Conservation (phyloP, 2,329 filamentous ascomycete species). For the Grosmannia clavigera region DNA sequence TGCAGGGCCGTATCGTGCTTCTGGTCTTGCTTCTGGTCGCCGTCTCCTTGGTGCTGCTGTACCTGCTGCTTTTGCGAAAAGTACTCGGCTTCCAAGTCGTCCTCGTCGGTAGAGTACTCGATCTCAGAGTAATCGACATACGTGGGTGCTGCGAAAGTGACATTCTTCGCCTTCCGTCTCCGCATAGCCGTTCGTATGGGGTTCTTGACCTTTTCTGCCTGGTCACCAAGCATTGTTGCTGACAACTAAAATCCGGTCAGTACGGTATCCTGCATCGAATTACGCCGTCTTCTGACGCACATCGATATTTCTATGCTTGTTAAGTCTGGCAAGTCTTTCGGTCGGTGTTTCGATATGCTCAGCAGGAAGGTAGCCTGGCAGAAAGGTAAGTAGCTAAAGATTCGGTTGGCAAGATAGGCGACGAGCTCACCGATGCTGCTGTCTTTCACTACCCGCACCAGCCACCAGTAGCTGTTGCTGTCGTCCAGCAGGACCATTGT, state of each 20-base stretch:
- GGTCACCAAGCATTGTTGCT: constrained; percentile 49
- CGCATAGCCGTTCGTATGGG: constrained; percentile 75
- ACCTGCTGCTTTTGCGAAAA: constrained; percentile 20
- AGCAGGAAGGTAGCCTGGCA: constrained; percentile 77
- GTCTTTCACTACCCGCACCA: constrained; percentile 93
- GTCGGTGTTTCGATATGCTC: constrained; percentile 98
- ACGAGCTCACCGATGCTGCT: constrained; percentile 63
- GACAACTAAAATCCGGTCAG: constrained; percentile 33
- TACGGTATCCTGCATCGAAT: neutral
- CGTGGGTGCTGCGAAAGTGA: constrained; percentile 73
- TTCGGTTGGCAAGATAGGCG: neutral
- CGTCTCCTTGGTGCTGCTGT: constrained; percentile 13
- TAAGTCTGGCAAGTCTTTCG: constrained; percentile 80
- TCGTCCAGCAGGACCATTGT: constrained; percentile 98
- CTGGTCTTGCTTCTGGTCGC: constrained; percentile 15
- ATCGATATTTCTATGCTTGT: constrained; percentile 97
- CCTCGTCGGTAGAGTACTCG: constrained; percentile 71
- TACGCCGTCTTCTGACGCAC: constrained; percentile 36
- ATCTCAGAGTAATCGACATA: constrained; percentile 81
- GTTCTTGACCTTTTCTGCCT: constrained; percentile 67
- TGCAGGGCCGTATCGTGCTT: constrained; percentile 17
- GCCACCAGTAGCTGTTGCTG: constrained; percentile 99
- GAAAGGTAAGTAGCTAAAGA: constrained; percentile 6
- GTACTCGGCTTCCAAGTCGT: constrained; percentile 35
- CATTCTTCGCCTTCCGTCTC: constrained; percentile 70